phyloP scores from a whole-genome alignment of 345 rosid genomes.

The Gossypium turneri region DNA sequence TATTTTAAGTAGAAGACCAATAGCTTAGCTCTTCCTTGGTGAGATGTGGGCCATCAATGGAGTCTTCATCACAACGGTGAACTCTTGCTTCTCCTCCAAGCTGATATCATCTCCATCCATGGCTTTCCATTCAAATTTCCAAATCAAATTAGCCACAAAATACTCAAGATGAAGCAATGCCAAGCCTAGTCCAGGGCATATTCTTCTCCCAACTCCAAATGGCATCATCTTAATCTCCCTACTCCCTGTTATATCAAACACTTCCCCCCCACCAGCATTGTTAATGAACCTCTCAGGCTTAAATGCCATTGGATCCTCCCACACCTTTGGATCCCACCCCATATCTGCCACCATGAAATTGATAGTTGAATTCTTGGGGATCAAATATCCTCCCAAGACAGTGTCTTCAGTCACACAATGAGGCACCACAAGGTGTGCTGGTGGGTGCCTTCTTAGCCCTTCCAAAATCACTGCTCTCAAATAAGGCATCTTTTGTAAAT shows the following conservation, averaged over 20 bases:
- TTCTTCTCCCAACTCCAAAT: constrained; percentile 18
- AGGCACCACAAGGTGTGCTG: constrained; percentile 19
- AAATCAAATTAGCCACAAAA: constrained; percentile 36
- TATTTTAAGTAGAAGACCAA: not conserved
- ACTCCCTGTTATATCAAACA: constrained; percentile 16
- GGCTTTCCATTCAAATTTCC: constrained; percentile 33
- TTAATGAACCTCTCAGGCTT: constrained; percentile 22
- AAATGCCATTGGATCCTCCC: constrained; percentile 24
- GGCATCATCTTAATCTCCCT: constrained; percentile 20
- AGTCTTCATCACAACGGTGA: constrained; percentile 20
- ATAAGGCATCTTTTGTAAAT: not conserved
- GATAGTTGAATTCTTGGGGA: constrained; percentile 14
- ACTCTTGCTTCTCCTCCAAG: constrained; percentile 33
- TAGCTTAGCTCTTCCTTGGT: not conserved
- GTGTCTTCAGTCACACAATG: constrained; percentile 30
- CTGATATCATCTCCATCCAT: constrained; percentile 25
- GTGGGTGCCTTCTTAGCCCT: constrained; percentile 33
- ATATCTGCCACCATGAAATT: constrained; percentile 23
- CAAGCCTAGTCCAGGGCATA: constrained; percentile 20
- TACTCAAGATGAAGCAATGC: constrained; percentile 36
- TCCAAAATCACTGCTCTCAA: constrained; percentile 19
- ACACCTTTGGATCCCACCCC: constrained; percentile 18
- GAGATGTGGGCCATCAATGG: constrained; percentile 8
- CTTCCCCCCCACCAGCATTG: not conserved
- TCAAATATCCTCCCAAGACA: constrained; percentile 6